Percentiles rank a stretch among this genome's conserved stretches.
Conservation (phyloP, 2,329 filamentous ascomycete species). For the Didymella arachidicola region DNA sequence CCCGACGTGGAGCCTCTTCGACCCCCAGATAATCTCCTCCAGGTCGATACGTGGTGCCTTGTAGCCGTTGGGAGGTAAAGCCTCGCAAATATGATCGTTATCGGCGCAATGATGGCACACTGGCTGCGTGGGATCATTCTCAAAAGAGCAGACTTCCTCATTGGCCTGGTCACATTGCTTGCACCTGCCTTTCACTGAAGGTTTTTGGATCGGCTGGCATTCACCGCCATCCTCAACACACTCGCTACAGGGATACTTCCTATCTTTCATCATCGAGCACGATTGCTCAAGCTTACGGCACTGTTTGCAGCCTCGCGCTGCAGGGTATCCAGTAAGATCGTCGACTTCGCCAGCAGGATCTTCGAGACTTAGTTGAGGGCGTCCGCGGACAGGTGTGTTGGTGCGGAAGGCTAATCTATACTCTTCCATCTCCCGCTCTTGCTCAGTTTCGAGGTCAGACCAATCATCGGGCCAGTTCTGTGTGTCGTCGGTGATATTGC, state of each 20-base stretch:
- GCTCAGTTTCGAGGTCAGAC: constrained; percentile 32
- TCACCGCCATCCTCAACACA: constrained; percentile 30
- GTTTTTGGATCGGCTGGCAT: constrained; percentile 46
- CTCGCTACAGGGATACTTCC: constrained; percentile 35
- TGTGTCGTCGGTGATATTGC: constrained; percentile 34
- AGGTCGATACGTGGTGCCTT: constrained; percentile 30
- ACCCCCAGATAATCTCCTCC: constrained; percentile 30
- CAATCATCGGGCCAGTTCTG: constrained; percentile 41
- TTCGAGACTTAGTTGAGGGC: constrained; percentile 27
- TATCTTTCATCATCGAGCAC: constrained; percentile 43
- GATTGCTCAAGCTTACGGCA: constrained; percentile 37
- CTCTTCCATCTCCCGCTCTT: constrained; percentile 21
- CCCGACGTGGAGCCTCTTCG: constrained; percentile 24
- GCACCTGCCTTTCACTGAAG: constrained; percentile 45
- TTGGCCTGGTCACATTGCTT: constrained; percentile 33
- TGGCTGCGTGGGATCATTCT: constrained; percentile 23
- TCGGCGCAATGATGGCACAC: constrained; percentile 34
- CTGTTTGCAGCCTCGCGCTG: constrained; percentile 44
- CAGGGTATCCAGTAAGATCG: constrained; percentile 47
- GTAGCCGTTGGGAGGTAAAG: constrained; percentile 28
- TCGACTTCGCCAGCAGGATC: constrained; percentile 34
- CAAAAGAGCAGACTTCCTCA: constrained; percentile 33
- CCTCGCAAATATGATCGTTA: constrained; percentile 24
- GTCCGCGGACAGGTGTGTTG: constrained; percentile 20
- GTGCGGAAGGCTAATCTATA: constrained; percentile 15